Base-by-base conservation (phyloP, 2,329 filamentous ascomycete genomes). In the Zasmidium cellare region DNA sequence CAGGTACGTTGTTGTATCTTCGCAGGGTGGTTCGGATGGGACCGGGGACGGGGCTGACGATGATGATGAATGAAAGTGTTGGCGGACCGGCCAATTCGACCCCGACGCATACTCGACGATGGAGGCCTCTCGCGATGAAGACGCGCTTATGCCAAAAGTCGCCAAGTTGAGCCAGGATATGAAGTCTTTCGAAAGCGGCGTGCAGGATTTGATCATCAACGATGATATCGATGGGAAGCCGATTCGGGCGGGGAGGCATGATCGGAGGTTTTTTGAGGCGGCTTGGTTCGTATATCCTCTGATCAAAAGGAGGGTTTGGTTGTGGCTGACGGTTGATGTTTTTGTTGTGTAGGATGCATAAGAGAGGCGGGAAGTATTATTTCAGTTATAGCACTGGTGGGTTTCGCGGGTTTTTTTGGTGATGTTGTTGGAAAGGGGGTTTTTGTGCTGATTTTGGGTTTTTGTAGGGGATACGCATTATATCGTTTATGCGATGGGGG, bases 261-360 rank as follows among this genome's bases (percentile, higher is more conserved):
- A 87, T 59, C 75, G 87, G 16, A 81, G 89, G 7, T 92, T 92
- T 80, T 92, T 92, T 71, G 89, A 92, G 75, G 89, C 88, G 0
- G 85, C 89, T 1, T 92, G 89, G 89, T 41, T 9, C 16, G 35
- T 9, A 16, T 9, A 16, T 9, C 7, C 79, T 91, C 79, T 16
- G 7, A 14, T 14, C 89, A 92, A 76, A 90, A 89, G 79, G 76
- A 81, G 0, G 87, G 81, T 18, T n/a, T 23, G 7, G 3, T 25
- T 41, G 9, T 28, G 11, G 14, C 25, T 28, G 1, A 82, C 78
- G 58, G 19, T 28, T 3, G 11, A 22, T 28, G 14, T 41, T 59
- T 28, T 28, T 3, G 11, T 38, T 28, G 14, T 41, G 31, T 19
- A 28, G 89, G 89, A 79, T 91, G 80, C 89, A 92, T 76, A 90